Base-by-base conservation (phyloP, 257 asterid species). In the Solanum corneliomulleri region DNA sequence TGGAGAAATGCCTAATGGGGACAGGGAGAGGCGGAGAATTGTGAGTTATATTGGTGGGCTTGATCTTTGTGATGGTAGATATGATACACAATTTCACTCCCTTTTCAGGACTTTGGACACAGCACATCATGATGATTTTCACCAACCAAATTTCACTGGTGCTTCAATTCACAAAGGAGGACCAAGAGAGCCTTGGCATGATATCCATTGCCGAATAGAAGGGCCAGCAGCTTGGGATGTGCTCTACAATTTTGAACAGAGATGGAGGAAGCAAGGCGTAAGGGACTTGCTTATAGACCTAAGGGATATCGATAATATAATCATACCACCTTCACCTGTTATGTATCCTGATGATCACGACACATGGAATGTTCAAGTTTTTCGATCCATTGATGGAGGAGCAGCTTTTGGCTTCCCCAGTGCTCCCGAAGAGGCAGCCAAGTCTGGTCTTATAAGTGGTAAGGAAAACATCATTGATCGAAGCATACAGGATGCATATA, bases 131-230 rank as follows among this genome's bases (percentile, higher is more conserved):
- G 83, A 86, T 44, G 84, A 77, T 77, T 77, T 77, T 77, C 84
- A 77, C 64, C 84, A 77, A 77, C 39, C 84, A 44, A 86, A 86
- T 72, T 86, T 86, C 47, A 44, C 74, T 0, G 88, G 88, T 86
- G 20, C 88, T 4, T 33, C 88, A 27, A 86, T 86, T 31, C 45
- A 29, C 4, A 86, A 86, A 52, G 88, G 88, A 0, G 88, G 88
- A 45, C 88, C 88, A 16, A 86, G 88, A 62, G 88, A 72, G 88
- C 88, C 88, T 72, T 86, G 88, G 88, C 88, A 86, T 33, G 88
- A 86, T 60, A 86, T 86, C 33, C 88, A 86, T 72, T 86, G 71
- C 23, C 80, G 70, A 78, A 42, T 86, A 8, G 88, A 86, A 41
- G 88, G 88, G 31, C 88, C 84, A 31, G 88, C 33, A 44, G 64